Percentiles rank a stretch among this genome's conserved stretches.
These are phyloP conservation scores for Aspergillus sp. DNA, from an alignment of 2,329 filamentous ascomycete genomes.

Conservation along the genomic window DNA sequence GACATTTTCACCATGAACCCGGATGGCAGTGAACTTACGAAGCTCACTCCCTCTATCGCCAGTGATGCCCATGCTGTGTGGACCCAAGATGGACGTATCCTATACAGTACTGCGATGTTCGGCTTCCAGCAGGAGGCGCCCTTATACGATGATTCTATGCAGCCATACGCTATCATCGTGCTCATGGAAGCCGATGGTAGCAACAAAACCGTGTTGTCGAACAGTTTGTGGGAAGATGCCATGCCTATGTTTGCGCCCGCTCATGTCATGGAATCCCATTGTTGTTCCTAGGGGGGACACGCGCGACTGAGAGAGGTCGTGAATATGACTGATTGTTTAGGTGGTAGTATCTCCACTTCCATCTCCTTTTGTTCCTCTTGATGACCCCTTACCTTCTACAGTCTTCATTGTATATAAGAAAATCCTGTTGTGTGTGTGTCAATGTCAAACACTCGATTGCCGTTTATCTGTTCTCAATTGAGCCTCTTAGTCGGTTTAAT, in stretches of 20 bases:
- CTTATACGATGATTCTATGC: conserved; percentile 47
- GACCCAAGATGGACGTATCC: conserved; percentile 44
- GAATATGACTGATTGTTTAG: too few species aligned
- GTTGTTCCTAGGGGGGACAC: too few species aligned
- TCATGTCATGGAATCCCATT: too few species aligned
- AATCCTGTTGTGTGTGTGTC: too few species aligned
- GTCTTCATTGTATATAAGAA: too few species aligned
- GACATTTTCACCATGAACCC: conserved; percentile 46
- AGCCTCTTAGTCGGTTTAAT: too few species aligned
- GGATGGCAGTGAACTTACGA: conserved; percentile 40
- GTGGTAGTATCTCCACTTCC: too few species aligned
- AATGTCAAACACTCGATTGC: too few species aligned
- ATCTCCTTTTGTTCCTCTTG: too few species aligned
- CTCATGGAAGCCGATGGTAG: conserved; percentile 47
- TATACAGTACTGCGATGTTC: conserved; percentile 46
- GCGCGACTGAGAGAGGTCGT: too few species aligned
- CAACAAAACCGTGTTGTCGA: conserved; percentile 29
- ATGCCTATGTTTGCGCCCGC: conserved; percentile 22
- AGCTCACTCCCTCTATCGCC: conserved; percentile 37
- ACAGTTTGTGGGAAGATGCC: conserved; percentile 35
- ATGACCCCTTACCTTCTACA: too few species aligned
- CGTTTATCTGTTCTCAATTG: too few species aligned
- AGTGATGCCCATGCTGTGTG: conserved; percentile 51
- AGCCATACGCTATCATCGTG: conserved; percentile 49
- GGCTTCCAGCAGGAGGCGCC: conserved; percentile 47